Percentiles rank a stretch among this genome's conserved stretches.
Conservation (phyloP, 176 grass and related monocot genomes). For the Lolium perenne region DNA sequence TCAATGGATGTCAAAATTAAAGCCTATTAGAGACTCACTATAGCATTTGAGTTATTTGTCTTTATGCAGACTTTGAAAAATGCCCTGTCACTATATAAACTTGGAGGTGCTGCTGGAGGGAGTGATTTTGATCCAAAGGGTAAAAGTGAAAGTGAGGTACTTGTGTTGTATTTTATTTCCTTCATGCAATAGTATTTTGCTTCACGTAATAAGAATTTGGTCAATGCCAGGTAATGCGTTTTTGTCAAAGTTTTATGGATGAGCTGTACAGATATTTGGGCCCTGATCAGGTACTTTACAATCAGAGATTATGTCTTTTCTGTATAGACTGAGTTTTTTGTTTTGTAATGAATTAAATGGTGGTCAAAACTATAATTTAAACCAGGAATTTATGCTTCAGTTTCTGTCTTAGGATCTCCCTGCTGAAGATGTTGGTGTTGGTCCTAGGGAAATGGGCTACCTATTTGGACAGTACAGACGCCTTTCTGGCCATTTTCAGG, state of each 20-base stretch:
- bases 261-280: slow-evolving; percentile 96
- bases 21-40: not conserved
- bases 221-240: slow-evolving; percentile 90
- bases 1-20: slow-evolving; percentile 21
- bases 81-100: slow-evolving; percentile 94
- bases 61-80: slow-evolving; percentile 84
- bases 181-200: slow-evolving; percentile 14
- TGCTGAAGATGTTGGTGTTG: slow-evolving; percentile 92
- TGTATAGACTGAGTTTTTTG: not conserved
- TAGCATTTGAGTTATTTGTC: slow-evolving; percentile 25
- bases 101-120: slow-evolving; percentile 95
- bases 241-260: slow-evolving; percentile 99
- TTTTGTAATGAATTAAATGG: slow-evolving; percentile 25
- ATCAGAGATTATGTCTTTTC: slow-evolving; percentile 5
- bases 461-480: slow-evolving; percentile 98
- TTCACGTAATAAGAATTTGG: slow-evolving; percentile 39
- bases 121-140: slow-evolving; percentile 99
- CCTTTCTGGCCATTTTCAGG: slow-evolving; percentile 98
- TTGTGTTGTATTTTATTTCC: slow-evolving; percentile 34
- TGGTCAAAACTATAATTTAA: slow-evolving; percentile 24
- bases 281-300: slow-evolving; percentile 82
- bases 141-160: slow-evolving; percentile 95
- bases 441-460: slow-evolving; percentile 96
- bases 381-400: slow-evolving; percentile 7
- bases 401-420: slow-evolving; percentile 80